These are phyloP conservation scores for Amanita phalloides DNA, from an alignment of 768 basidiomycete species.

Conservation along the genomic window DNA sequence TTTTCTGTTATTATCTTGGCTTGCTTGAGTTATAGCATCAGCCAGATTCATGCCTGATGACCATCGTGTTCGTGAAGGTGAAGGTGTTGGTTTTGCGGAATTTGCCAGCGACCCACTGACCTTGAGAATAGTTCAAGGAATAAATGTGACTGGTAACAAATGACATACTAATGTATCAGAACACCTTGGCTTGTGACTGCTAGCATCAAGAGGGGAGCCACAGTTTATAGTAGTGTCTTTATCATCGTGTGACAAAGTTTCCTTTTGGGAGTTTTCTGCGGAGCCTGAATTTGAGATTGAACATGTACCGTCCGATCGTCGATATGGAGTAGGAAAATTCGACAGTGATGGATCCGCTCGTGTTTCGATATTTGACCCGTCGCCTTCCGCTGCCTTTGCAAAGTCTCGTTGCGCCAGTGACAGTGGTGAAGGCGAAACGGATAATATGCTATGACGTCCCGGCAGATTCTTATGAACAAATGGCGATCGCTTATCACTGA, in stretches of 20 bases:
- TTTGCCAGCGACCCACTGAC: not conserved
- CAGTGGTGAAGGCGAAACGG: not conserved
- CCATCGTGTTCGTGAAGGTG: not conserved
- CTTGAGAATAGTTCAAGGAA: not conserved
- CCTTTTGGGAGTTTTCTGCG: too few species aligned
- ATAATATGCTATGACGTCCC: too few species aligned
- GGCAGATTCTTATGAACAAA: too few species aligned
- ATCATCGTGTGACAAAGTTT: not conserved
- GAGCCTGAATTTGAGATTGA: not conserved
- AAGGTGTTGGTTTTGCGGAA: not conserved
- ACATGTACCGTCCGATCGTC: too few species aligned
- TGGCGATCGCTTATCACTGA: not conserved
- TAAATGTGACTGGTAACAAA: not conserved
- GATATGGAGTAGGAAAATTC: too few species aligned
- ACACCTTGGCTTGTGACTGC: not conserved
- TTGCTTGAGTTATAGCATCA: constrained; percentile 8
- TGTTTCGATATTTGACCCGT: not conserved
- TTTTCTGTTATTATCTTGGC: constrained; percentile 4
- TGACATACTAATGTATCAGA: not conserved
- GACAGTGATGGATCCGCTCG: not conserved
- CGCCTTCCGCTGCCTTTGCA: not conserved
- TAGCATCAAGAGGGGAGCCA: not conserved
- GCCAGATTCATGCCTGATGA: constrained; percentile 6
- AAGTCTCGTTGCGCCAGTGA: not conserved
- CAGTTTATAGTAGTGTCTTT: too few species aligned